Conservation (phyloP, 2,329 filamentous ascomycete genomes). For the Amauroascus verrucosus region DNA sequence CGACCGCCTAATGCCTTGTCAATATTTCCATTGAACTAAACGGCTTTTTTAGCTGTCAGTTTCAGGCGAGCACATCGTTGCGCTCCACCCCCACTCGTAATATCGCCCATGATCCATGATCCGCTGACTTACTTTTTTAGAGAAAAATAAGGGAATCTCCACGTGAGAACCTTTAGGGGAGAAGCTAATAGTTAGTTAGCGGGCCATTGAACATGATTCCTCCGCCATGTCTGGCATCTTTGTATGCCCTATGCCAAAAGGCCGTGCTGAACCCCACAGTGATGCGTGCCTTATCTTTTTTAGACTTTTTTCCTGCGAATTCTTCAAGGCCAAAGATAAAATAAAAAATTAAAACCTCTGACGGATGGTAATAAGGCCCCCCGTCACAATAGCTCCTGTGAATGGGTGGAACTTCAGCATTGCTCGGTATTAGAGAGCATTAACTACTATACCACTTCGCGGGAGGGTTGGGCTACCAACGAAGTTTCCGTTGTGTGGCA, state of each 20-base stretch:
- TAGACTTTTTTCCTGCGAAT: neutral
- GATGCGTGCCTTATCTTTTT: conserved; percentile 4
- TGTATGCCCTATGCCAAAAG: conserved; percentile 5
- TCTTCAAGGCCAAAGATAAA: too few species aligned
- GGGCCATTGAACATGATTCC: neutral
- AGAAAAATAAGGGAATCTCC: too few species aligned
- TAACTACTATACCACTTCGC: neutral
- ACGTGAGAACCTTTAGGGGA: conserved; percentile 1
- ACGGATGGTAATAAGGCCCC: too few species aligned
- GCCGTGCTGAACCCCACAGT: conserved; percentile 10
- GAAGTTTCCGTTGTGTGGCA: neutral
- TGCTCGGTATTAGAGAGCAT: neutral
- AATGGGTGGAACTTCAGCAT: neutral
- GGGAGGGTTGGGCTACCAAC: neutral
- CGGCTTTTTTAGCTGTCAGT: neutral
- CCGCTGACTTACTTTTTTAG: too few species aligned
- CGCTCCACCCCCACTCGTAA: neutral
- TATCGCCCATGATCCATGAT: neutral
- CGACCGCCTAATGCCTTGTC: conserved; percentile 1
- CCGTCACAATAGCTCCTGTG: neutral
- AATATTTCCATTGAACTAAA: neutral
- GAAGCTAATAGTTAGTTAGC: neutral
- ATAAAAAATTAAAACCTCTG: neutral
- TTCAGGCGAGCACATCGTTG: neutral
- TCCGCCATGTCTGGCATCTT: conserved; percentile 4